Percentiles rank a stretch among this genome's conserved stretches.
Evolutionary conservation across 768 basidiomycete species (phyloP).

Genomic region (Grammothele lineata): DNA sequence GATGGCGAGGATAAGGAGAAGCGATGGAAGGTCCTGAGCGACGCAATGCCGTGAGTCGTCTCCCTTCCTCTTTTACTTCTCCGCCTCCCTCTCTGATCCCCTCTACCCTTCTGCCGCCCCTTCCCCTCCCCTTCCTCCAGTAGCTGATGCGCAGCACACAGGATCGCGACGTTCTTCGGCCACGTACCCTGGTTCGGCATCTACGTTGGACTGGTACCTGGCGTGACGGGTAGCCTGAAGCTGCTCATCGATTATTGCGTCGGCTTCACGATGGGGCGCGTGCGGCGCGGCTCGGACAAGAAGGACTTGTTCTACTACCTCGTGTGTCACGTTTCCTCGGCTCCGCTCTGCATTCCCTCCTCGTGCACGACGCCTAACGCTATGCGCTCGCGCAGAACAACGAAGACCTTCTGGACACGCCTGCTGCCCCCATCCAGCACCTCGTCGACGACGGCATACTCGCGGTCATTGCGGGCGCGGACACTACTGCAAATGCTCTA

Average conservation of each 20-base stretch:
- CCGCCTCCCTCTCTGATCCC: background rate
- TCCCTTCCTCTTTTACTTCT: background rate
- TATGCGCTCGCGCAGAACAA: no score
- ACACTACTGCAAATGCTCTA: conserved; percentile 24
- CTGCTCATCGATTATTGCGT: conserved; percentile 10
- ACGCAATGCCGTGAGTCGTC: background rate
- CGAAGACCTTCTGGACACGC: conserved; percentile 8
- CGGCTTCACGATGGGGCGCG: conserved; percentile 6
- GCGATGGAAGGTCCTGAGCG: background rate
- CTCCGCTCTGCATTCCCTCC: background rate
- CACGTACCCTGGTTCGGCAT: conserved; percentile 7
- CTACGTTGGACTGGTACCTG: conserved; percentile 4
- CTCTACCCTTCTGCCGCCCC: no score
- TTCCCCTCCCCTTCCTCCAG: background rate
- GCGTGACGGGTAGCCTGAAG: background rate
- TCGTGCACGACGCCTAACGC: no score
- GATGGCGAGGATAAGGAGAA: background rate
- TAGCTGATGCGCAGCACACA: background rate
- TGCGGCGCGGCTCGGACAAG: conserved; percentile 15
- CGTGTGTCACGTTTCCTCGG: conserved; percentile 21
- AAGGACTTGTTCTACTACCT: conserved; percentile 42
- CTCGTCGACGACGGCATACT: conserved; percentile 16
- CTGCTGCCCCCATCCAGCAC: conserved; percentile 1
- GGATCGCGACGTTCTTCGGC: background rate
- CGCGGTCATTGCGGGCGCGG: conserved; percentile 27